A percentile compares a stretch with the other conserved stretches of the same genome.
Evolutionary conservation across 192 early-diverging fungal genomes (phyloP).

Genomic region (Podila verticillata): DNA sequence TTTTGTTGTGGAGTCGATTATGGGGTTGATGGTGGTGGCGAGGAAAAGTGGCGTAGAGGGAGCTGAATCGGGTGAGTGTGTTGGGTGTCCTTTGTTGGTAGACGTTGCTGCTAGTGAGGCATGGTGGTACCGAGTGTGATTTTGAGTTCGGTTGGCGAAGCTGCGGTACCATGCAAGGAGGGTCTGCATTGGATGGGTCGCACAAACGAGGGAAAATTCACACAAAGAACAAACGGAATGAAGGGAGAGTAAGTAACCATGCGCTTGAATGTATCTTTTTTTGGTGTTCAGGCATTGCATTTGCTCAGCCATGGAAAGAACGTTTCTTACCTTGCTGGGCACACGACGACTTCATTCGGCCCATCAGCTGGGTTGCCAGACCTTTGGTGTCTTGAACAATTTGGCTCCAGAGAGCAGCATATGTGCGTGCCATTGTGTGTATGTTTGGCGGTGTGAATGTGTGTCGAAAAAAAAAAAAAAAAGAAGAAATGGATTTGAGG

Average conservation of each 20-base stretch:
- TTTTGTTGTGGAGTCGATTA: not conserved
- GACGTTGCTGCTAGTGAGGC: not conserved
- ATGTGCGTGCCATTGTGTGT: slow-evolving; percentile 8
- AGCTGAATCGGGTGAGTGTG: not conserved
- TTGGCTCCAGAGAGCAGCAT: slow-evolving; percentile 18
- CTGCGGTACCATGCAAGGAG: not conserved
- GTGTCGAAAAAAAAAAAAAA: not conserved
- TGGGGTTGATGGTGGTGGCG: not conserved
- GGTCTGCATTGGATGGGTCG: not conserved
- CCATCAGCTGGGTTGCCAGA: slow-evolving; percentile 7
- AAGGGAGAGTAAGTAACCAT: too few relatives aligned
- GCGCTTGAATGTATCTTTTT: too few relatives aligned
- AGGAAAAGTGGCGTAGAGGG: slow-evolving; percentile 6
- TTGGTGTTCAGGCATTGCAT: not conserved
- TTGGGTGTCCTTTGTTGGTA: slow-evolving; percentile 5
- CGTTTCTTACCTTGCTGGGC: slow-evolving; percentile 4
- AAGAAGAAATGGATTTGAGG: not conserved
- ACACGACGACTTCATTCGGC: too few relatives aligned
- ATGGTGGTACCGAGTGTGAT: not conserved
- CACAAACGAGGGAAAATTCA: not conserved
- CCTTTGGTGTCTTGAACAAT: slow-evolving; percentile 19
- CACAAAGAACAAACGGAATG: not conserved
- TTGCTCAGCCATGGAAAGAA: not conserved
- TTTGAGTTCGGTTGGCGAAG: not conserved
- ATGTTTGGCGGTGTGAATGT: not conserved